Evolutionary conservation across 129 eudicot species (phyloP), one percentile per base, ranked within the genome.

Genomic region (Silybum marianum): DNA sequence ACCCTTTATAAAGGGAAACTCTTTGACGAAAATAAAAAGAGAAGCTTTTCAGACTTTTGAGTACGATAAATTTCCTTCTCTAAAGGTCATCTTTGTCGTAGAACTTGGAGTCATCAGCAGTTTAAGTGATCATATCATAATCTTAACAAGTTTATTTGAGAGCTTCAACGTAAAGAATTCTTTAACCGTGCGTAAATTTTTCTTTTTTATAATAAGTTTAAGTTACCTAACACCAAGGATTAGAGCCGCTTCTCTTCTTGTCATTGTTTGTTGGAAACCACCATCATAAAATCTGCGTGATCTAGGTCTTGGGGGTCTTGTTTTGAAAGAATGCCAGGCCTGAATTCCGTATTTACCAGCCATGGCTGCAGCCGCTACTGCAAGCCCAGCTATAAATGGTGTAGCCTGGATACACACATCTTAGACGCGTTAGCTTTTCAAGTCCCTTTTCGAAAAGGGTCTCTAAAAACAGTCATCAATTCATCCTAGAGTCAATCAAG

Each of bases 231-330:
- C 88, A 34, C 98, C 97, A 86, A 94, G 98, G 76, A 94, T 94
- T 12, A 92, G 90, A 74, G 98, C 91, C 7, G 98, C 97, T 89
- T 94, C 98, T 60, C 97, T 86, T 81, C 88, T 90, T n/a, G 96
- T 94, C 98, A 94, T 92, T 46, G 87, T 85, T 65, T 86, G 92
- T 79, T 92, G 98, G 77, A 95, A 95, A 72, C 98, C 98, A 1
- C 98, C 98, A 77, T 90, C 96, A 39, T 92, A 92, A 36, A 95
- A 94, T 83, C 83, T 89, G 74, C 97, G 92, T 60, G 93, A 69
- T 85, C 88, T 83, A 30, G 91, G 86, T 36, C 79, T 87, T 7
- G 92, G 92, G 46, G 98, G 97, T 77, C 91, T 86, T 66, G 91
- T 87, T 85, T 90, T 94, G 83, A 88, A 88, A 78, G 98, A 92